Percentiles rank a stretch among this genome's conserved stretches.
Conservation (phyloP, 768 basidiomycete species). For the Terana coerulea region DNA sequence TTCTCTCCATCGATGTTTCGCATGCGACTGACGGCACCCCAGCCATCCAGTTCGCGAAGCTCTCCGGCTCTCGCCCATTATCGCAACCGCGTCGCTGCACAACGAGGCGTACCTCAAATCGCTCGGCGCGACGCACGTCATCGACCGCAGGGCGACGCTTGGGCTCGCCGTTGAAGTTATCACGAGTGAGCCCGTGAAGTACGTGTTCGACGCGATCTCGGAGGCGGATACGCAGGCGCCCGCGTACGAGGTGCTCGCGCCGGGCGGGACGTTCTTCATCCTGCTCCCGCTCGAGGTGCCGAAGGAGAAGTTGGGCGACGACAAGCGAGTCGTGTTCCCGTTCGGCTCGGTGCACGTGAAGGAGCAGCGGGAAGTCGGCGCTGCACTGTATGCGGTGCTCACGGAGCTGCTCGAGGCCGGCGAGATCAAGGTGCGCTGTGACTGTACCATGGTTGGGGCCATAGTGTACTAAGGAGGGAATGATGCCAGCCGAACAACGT, state of each 20-base stretch:
- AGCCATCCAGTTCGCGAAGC: conserved; percentile 26
- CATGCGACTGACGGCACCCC: neutral
- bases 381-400: conserved; percentile 18
- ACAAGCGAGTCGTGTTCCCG: conserved; percentile 46
- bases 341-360: conserved; percentile 14
- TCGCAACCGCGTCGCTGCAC: conserved; percentile 26
- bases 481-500: conserved; percentile 39
- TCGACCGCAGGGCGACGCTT: conserved; percentile 13
- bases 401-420: conserved; percentile 16
- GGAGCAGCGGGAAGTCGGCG: conserved; percentile 11
- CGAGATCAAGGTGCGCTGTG: conserved; percentile 19
- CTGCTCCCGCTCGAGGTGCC: conserved; percentile 11
- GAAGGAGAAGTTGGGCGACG: conserved; percentile 27
- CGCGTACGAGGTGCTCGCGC: conserved; percentile 21
- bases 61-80: conserved; percentile 30
- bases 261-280: conserved; percentile 19
- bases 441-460: too few relatives aligned
- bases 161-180: conserved; percentile 4
- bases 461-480: neutral
- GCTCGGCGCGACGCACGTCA: conserved; percentile 29
- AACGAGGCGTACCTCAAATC: conserved; percentile 22
- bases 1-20: neutral
- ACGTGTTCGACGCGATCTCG: conserved; percentile 24
- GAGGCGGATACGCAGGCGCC: conserved; percentile 20
- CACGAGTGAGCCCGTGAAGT: conserved; percentile 18